Evolutionary conservation across 2,329 filamentous ascomycete species (phyloP).

Genomic region (Talaromyces islandicus): DNA sequence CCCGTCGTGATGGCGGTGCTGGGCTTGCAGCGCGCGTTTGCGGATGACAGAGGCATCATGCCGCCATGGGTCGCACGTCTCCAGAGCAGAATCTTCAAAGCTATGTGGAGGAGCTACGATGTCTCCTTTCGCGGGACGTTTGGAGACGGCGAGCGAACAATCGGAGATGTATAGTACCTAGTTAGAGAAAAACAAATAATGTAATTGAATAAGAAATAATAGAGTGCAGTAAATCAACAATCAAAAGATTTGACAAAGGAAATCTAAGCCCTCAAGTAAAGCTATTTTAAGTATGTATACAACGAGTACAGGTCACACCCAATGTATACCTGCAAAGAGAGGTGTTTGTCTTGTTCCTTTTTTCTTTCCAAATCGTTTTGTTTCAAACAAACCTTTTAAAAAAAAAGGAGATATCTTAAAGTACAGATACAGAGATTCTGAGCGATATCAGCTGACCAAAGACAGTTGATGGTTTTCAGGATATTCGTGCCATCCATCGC

Average conservation of each 20-base stretch:
- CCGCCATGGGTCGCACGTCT: constrained; percentile 61
- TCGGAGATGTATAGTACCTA: constrained; percentile 19
- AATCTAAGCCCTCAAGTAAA: constrained; percentile 13
- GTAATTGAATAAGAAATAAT: background rate
- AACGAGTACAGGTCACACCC: constrained; percentile 21
- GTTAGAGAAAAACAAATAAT: background rate
- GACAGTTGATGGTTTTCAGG: constrained; percentile 21
- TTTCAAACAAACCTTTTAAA: constrained; percentile 33
- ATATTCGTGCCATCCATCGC: constrained; percentile 14
- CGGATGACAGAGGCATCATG: constrained; percentile 60
- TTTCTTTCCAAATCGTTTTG: constrained; percentile 4
- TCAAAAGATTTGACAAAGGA: constrained; percentile 10
- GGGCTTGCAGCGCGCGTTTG: constrained; percentile 40
- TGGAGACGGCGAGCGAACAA: constrained; percentile 76
- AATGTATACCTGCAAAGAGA: constrained; percentile 21
- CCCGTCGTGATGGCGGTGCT: constrained; percentile 54
- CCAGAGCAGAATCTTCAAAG: constrained; percentile 48
- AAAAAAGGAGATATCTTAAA: constrained; percentile 31
- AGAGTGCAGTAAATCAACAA: background rate
- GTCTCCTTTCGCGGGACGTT: constrained; percentile 59
- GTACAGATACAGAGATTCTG: constrained; percentile 38
- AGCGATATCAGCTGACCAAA: constrained; percentile 34
- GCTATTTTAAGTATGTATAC: constrained; percentile 17
- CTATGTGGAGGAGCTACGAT: constrained; percentile 63
- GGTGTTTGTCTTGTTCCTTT: constrained; percentile 25